Evolutionary conservation across 129 eudicot species (phyloP), one percentile per base, ranked within the genome.

Genomic region (Mikania micrantha): DNA sequence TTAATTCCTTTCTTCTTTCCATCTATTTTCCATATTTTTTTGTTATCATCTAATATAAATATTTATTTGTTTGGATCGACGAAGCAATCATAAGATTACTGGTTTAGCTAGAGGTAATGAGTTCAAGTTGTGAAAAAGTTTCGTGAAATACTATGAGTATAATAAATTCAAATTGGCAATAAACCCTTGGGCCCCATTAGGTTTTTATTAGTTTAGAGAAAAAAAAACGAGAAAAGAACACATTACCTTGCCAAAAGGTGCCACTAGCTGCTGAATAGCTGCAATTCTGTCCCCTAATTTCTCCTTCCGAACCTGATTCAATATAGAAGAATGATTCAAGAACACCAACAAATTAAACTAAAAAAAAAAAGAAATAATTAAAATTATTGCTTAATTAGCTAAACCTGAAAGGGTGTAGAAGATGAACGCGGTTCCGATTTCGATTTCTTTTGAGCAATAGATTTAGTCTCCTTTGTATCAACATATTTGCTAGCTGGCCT

Each of bases 241-340:
- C 17, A 12, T 41, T 80, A 88, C 97, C 91, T 90, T 90, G 79
- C 97, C 97, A 63, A 90, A 90, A 77, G 97, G 97, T 75, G 97
- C 87, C 75, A 90, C 97, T 44, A 90, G 67, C 75, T 90, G 97
- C 81, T 90, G 97, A 77, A 90, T 92, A 44, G 97, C 95, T 67
- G 97, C 91, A 81, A 90, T 87, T 80, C 97, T 84, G 83, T 90
- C 97, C 64, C 97, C 97, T 68, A 90, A 48, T 77, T 90, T 90
- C 78, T 90, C 95, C 73, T 90, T 90, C 39, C 95, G 81, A 44
- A 90, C 95, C 97, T 90, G 88, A 72, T 67, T 66, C 53, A 48
- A 29, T 40, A 41, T 35, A 47, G 4, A 32, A 20, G 47, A 48
- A 38, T 22, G 2, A 21, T 50, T 50, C 58, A 50, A 50, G 11